These are phyloP conservation scores for Xylariaceae sp. DNA, from an alignment of 2,329 filamentous ascomycete species.

Conservation along the genomic window DNA sequence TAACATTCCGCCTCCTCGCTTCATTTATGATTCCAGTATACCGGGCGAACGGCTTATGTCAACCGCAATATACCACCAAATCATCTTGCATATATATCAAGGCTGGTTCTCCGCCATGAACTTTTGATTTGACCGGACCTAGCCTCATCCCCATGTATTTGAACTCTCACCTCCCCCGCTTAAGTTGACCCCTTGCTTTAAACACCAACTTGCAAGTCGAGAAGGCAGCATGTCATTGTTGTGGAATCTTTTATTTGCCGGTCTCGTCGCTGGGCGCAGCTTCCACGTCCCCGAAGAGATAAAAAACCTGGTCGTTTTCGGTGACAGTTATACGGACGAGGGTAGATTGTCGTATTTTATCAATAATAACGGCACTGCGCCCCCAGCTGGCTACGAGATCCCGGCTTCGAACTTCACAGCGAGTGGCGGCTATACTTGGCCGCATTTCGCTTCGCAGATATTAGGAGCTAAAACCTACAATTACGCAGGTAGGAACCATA, in stretches of 20 bases:
- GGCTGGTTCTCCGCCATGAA: too few species aligned
- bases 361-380: slow-evolving; percentile 51
- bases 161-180: too few species aligned
- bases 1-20: too few species aligned
- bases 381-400: slow-evolving; percentile 54
- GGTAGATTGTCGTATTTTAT: slow-evolving; percentile 61
- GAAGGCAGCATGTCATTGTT: slow-evolving; percentile 1
- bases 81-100: too few species aligned
- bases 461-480: slow-evolving; percentile 56
- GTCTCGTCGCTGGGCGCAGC: slow-evolving; percentile 1
- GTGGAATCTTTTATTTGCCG: slow-evolving; percentile 2
- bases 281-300: slow-evolving; percentile 30
- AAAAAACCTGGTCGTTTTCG: slow-evolving; percentile 64
- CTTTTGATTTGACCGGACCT: too few species aligned
- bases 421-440: slow-evolving; percentile 65
- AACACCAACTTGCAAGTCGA: too few species aligned
- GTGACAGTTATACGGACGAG: slow-evolving; percentile 75
- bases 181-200: too few species aligned
- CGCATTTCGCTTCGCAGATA: slow-evolving; percentile 59
- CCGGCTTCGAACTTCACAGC: slow-evolving; percentile 48
- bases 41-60: not conserved
- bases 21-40: not conserved
- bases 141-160: too few species aligned
- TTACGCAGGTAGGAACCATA: slow-evolving; percentile 49
- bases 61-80: too few species aligned